Evolutionary conservation across 2,329 filamentous ascomycete genomes (phyloP), one percentile per base, ranked within the genome.

Genomic region (Colletotrichum lindemuthianum): DNA sequence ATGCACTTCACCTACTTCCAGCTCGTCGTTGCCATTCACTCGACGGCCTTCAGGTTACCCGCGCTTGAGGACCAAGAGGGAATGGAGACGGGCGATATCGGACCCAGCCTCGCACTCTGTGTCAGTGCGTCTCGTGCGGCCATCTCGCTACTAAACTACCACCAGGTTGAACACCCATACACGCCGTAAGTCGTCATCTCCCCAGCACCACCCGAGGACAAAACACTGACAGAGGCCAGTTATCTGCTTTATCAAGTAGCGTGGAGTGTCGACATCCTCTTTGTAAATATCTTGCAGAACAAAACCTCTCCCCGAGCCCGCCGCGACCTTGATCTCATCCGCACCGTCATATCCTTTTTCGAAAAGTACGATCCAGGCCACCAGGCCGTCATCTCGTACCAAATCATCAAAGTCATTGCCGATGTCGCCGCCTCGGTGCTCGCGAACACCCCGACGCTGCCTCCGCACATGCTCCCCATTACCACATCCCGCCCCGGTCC

Each of bases 1-100:
- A 36, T 65, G 40, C 61, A 65, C 40, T 65, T 61, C 41, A 65
- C 61, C 8, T 65, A 65, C 40, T 65, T 65, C 41, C 61, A 65
- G 47, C 61, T 65, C 15, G 40, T 61, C 10, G 61, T 65, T 5
- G 61, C 61, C 2, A 65, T 65, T 2, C 61, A 65, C 51, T 65
- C 61, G 2, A 45, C 61, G 3, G 61, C 58, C 9, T 65, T 65
- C 51, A 34, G 58, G 13, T 33, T 65, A 3, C 58, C 57, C 2
- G 24, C 45, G 3, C 36, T 65, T 1, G 61, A 61, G 8, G 61
- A 61, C 6, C 58, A 65, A 16, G 61, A 65, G 47, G 45, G 45
- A n/a, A 24, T 55, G 6, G 61, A 65, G 4, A 8, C 41, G 9
- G 34, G 33, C 24, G 61, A 65, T 13, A 52, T 65, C 8, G 58